A percentile compares a stretch with the other conserved stretches of the same genome.
Evolutionary conservation across 2,329 filamentous ascomycete species (phyloP).

Genomic region (Akanthomyces muscarius): DNA sequence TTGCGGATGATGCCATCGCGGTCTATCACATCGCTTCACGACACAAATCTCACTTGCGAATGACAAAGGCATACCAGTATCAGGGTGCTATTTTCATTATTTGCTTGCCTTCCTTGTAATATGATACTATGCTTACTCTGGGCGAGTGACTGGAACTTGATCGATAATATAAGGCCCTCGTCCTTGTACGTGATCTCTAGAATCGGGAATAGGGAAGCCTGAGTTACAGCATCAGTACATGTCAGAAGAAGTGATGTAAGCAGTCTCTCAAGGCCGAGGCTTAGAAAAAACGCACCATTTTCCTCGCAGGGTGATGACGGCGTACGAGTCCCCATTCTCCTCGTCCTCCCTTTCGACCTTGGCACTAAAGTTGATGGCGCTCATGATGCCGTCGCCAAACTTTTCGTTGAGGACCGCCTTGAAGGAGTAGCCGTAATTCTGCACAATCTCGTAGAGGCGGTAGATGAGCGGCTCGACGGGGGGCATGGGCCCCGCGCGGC

Average conservation of each 20-base stretch:
- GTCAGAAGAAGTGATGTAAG: too few relatives aligned
- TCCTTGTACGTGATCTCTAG: background rate
- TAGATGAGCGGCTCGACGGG: conserved; percentile 60
- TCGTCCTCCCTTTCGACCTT: conserved; percentile 94
- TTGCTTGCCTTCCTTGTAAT: too few relatives aligned
- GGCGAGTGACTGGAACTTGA: background rate
- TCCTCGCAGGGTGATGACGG: conserved; percentile 1
- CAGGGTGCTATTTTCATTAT: too few relatives aligned
- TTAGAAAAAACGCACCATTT: background rate
- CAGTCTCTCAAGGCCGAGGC: background rate
- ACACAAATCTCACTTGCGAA: too few relatives aligned
- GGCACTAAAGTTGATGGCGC: conserved; percentile 84
- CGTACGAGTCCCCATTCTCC: conserved; percentile 37
- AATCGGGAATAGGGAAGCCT: conserved; percentile 1
- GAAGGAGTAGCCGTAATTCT: conserved; percentile 95
- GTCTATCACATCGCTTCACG: too few relatives aligned
- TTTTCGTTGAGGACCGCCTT: conserved; percentile 96
- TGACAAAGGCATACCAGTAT: too few relatives aligned
- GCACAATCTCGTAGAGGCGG: conserved; percentile 86
- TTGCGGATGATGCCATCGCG: too few relatives aligned
- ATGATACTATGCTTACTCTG: too few relatives aligned
- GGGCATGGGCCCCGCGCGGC: conserved; percentile 50
- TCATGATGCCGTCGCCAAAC: conserved; percentile 94
- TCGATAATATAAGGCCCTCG: background rate
- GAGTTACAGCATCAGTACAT: background rate